These are phyloP conservation scores for Penicillium soppii DNA, from an alignment of 495 filamentous ascomycete genomes.

Conservation along the genomic window DNA sequence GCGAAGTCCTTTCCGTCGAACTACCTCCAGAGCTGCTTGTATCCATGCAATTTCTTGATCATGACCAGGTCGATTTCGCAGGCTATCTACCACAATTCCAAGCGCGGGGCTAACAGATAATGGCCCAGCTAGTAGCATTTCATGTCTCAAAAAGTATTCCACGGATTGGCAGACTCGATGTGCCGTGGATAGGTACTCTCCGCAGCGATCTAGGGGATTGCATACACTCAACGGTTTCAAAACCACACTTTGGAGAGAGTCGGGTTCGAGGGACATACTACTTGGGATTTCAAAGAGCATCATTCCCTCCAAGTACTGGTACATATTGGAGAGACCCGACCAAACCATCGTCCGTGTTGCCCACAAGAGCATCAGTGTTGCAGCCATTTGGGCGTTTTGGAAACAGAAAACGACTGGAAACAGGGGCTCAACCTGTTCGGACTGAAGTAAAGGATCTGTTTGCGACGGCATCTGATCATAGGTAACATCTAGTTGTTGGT, in stretches of 20 bases:
- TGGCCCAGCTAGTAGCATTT: constrained; percentile 12
- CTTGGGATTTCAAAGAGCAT: background rate
- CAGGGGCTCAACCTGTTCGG: constrained; percentile 1
- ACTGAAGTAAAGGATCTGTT: background rate
- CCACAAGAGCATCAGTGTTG: constrained; percentile 37
- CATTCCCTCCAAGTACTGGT: constrained; percentile 8
- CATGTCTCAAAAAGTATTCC: constrained; percentile 25
- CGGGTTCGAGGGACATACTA: too few species aligned
- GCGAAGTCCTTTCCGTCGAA: constrained; percentile 4
- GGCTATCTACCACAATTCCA: constrained; percentile 14
- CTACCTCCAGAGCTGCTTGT: background rate
- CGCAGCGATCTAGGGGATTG: constrained; percentile 19
- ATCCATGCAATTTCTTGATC: constrained; percentile 5
- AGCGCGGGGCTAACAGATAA: constrained; percentile 14
- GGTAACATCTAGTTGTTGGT: background rate
- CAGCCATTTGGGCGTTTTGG: constrained; percentile 17
- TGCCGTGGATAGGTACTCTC: constrained; percentile 20
- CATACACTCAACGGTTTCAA: background rate
- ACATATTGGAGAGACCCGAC: constrained; percentile 21
- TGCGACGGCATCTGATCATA: constrained; percentile 20
- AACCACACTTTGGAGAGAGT: too few species aligned
- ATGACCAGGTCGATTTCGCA: constrained; percentile 3
- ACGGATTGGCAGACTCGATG: constrained; percentile 34
- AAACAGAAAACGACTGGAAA: constrained; percentile 36
- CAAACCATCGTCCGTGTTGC: constrained; percentile 25